Conservation (phyloP, 371 early-diverging fungal genomes). For the Saksenaea vasiformis region DNA sequence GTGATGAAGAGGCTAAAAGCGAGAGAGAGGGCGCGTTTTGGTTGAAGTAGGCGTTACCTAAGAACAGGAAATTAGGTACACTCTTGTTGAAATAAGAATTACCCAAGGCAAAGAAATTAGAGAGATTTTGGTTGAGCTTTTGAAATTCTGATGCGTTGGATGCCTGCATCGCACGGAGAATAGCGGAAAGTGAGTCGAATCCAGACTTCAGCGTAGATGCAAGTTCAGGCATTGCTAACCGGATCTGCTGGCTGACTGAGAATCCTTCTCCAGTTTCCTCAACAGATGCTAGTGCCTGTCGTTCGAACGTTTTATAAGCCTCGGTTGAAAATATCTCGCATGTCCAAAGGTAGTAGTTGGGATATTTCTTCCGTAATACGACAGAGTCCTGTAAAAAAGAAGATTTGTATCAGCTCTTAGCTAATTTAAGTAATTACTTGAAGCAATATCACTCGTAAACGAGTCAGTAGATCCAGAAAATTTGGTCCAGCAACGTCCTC, state of each 20-base stretch:
- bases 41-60: too few species aligned
- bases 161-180: too few species aligned
- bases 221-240: not conserved
- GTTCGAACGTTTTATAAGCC: not conserved
- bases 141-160: too few species aligned
- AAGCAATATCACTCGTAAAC: conserved; percentile 10
- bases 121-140: too few species aligned
- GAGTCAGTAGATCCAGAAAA: conserved; percentile 5
- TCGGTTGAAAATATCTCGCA: not conserved
- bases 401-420: not conserved
- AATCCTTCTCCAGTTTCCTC: not conserved
- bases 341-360: conserved; percentile 9
- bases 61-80: too few species aligned
- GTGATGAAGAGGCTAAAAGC: too few species aligned
- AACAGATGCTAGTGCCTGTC: not conserved
- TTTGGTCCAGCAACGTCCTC: conserved; percentile 12
- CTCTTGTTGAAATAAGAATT: too few species aligned
- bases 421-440: conserved; percentile 10
- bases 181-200: too few species aligned
- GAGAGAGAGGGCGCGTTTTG: too few species aligned
- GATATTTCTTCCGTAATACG: conserved; percentile 9
- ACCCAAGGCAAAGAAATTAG: too few species aligned
- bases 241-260: not conserved
- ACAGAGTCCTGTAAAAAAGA: conserved; percentile 9
- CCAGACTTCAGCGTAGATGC: not conserved